Percentiles rank a stretch among this genome's conserved stretches.
Conservation (phyloP, 73 alveolate genomes). For the Tetrahymena malaccensis region DNA sequence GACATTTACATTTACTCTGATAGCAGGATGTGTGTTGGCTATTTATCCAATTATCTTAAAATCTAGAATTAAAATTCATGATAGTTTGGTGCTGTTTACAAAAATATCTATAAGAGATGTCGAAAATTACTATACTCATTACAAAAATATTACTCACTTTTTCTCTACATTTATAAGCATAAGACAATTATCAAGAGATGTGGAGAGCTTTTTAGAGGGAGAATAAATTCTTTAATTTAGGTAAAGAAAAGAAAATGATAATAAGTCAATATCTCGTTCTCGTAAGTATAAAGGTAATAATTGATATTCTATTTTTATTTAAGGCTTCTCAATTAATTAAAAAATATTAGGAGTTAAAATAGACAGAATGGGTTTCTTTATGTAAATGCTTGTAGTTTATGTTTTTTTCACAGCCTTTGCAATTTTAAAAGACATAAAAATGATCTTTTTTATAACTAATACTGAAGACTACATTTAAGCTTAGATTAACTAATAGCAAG, state of each 20-base stretch:
- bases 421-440: neutral
- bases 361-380: slow-evolving; percentile 9
- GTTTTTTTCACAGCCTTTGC: slow-evolving; percentile 10
- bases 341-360: neutral
- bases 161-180: slow-evolving; percentile 9
- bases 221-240: neutral
- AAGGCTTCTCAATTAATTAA: neutral
- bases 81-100: slow-evolving; percentile 16
- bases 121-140: slow-evolving; percentile 28
- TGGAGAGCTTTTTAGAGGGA: slow-evolving; percentile 1
- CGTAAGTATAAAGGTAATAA: slow-evolving; percentile 16
- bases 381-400: slow-evolving; percentile 1
- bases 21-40: neutral
- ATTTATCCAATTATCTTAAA: slow-evolving; percentile 19
- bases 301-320: neutral
- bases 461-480: neutral
- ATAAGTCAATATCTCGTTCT: slow-evolving; percentile 14
- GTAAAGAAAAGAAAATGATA: slow-evolving; percentile 18
- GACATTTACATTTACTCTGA: slow-evolving; percentile 4
- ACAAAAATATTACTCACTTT: slow-evolving; percentile 12
- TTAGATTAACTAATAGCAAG: neutral
- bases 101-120: slow-evolving; percentile 24
- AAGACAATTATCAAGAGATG: neutral
- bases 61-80: slow-evolving; percentile 15
- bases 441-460: neutral